A percentile compares a stretch with the other conserved stretches of the same genome.
phyloP scores from a whole-genome alignment of 495 filamentous ascomycete species.

The Aspergillus affinis region DNA sequence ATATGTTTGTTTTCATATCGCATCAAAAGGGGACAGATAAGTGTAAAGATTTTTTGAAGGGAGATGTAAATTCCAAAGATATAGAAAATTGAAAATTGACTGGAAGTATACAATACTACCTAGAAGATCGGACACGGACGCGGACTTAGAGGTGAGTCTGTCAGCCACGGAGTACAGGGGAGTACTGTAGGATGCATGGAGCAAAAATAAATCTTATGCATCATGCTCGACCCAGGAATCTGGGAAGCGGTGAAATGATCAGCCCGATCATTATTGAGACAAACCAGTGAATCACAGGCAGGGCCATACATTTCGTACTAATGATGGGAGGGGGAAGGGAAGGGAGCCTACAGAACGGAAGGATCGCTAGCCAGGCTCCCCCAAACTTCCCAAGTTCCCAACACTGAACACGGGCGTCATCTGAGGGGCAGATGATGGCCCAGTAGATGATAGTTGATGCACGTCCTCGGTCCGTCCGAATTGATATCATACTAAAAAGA shows the following conservation, averaged over 20 bases:
- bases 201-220: constrained; percentile 2
- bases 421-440: background rate
- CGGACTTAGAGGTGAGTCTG: background rate
- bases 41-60: too few species aligned
- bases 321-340: background rate
- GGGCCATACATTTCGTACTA: too few species aligned
- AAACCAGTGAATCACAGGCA: constrained; percentile 2
- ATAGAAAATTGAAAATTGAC: too few species aligned
- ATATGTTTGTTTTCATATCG: background rate
- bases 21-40: too few species aligned
- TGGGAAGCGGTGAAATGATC: constrained; percentile 24
- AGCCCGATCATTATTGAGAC: constrained; percentile 4
- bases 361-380: too few species aligned
- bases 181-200: constrained; percentile 7
- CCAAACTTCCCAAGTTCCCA: background rate
- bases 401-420: background rate
- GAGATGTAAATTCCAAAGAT: too few species aligned
- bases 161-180: background rate
- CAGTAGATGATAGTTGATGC: background rate
- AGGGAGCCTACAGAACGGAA: background rate
- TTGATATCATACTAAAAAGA: background rate
- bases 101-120: too few species aligned
- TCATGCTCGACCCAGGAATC: constrained; percentile 18
- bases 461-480: background rate
- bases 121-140: background rate